Percentiles rank a stretch among this genome's conserved stretches.
These are phyloP conservation scores for Cystobasidium slooffiae DNA, from an alignment of 1,284 basidiomycete species.

Conservation along the genomic window DNA sequence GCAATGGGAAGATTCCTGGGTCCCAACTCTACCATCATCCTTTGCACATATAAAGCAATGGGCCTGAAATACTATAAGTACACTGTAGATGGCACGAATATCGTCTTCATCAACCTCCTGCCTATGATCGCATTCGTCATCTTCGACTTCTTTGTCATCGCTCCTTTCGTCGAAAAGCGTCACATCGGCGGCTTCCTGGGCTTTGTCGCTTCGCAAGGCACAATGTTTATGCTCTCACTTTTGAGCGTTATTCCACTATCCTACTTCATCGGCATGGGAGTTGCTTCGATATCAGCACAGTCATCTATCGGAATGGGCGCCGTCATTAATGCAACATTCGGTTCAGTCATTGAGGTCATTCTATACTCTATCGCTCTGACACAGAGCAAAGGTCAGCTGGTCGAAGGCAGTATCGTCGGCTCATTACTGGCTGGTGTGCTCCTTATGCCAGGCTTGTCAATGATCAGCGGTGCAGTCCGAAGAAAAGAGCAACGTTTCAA, in stretches of 20 bases:
- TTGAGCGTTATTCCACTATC: slow-evolving; percentile 94
- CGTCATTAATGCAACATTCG: slow-evolving; percentile 99
- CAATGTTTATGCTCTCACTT: slow-evolving; percentile 85
- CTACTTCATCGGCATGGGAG: slow-evolving; percentile 99
- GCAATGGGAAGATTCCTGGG: slow-evolving; percentile 60
- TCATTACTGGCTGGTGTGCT: slow-evolving; percentile 92
- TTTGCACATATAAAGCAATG: slow-evolving; percentile 92
- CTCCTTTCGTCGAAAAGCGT: slow-evolving; percentile 70
- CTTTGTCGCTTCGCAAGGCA: slow-evolving; percentile 71
- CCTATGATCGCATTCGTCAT: slow-evolving; percentile 95
- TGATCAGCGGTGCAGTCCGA: slow-evolving; percentile 90
- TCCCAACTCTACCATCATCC: slow-evolving; percentile 70
- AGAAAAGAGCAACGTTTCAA: slow-evolving; percentile 98
- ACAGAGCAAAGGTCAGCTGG: slow-evolving; percentile 86
- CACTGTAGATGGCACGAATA: slow-evolving; percentile 97
- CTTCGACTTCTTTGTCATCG: slow-evolving; percentile 84
- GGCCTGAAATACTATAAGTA: slow-evolving; percentile 98
- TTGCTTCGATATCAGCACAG: slow-evolving; percentile 96
- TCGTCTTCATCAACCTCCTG: slow-evolving; percentile 94
- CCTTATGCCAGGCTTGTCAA: slow-evolving; percentile 94
- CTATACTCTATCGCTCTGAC: slow-evolving; percentile 88
- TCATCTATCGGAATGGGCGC: slow-evolving; percentile 99
- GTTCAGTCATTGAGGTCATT: slow-evolving; percentile 96
- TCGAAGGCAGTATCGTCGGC: slow-evolving; percentile 96
- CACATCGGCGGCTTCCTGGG: slow-evolving; percentile 64